Evolutionary conservation across 2,329 filamentous ascomycete species (phyloP).

Genomic region (Macrophomina phaseolina): DNA sequence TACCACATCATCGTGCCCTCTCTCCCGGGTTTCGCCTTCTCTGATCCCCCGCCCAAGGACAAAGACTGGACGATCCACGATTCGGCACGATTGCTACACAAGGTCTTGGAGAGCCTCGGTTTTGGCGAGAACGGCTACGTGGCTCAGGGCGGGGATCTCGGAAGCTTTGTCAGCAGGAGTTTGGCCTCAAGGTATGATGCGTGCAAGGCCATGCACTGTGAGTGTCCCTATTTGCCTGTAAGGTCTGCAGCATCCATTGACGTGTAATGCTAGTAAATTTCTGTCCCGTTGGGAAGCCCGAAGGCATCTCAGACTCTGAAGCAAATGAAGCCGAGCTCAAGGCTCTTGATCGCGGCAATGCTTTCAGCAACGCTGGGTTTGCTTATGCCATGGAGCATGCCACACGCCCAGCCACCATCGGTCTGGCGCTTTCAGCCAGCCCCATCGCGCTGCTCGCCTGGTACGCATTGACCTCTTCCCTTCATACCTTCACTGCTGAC

Average conservation of each 20-base stretch:
- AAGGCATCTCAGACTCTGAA: constrained; percentile 29
- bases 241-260: too few species aligned
- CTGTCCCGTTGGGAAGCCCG: constrained; percentile 32
- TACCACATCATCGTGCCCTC: constrained; percentile 65
- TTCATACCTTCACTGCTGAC: neutral
- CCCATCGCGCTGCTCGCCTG: constrained; percentile 65
- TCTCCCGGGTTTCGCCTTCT: constrained; percentile 62
- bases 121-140: constrained; percentile 58
- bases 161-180: constrained; percentile 51
- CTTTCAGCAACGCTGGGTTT: constrained; percentile 50
- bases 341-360: constrained; percentile 27
- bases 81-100: constrained; percentile 55
- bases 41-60: constrained; percentile 52
- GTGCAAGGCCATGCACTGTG: constrained; percentile 54
- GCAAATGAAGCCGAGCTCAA: constrained; percentile 33
- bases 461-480: constrained; percentile 32
- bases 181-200: constrained; percentile 49
- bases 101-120: constrained; percentile 62
- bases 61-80: constrained; percentile 51
- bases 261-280: constrained; percentile 22
- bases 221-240: constrained; percentile 9
- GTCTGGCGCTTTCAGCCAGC: constrained; percentile 59
- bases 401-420: constrained; percentile 62
- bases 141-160: constrained; percentile 64
- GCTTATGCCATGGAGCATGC: constrained; percentile 62